phyloP scores from a whole-genome alignment of 768 basidiomycete species.

The Amanita rubescens region DNA sequence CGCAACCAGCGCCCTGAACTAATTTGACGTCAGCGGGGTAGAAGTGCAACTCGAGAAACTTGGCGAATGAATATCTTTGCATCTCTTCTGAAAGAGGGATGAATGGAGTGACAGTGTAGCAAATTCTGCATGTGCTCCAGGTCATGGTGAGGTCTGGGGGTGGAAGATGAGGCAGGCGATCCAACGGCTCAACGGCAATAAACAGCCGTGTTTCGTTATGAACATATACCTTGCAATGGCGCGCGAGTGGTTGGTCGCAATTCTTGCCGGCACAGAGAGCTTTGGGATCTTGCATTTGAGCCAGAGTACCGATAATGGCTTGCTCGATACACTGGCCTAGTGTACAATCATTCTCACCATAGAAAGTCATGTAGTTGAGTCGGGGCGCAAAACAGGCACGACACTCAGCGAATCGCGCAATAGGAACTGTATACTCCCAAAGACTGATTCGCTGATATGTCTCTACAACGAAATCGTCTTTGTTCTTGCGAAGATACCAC shows the following conservation, averaged over 20 bases:
- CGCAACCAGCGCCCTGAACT: constrained; percentile 83
- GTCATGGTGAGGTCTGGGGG: constrained; percentile 79
- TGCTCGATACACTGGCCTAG: constrained; percentile 91
- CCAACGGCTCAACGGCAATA: constrained; percentile 86
- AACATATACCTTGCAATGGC: constrained; percentile 86
- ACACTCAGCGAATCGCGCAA: constrained; percentile 55
- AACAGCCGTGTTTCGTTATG: constrained; percentile 81
- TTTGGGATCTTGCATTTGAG: constrained; percentile 64
- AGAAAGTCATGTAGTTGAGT: constrained; percentile 75
- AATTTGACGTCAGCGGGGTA: constrained; percentile 84
- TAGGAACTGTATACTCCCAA: constrained; percentile 74
- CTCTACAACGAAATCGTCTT: constrained; percentile 82
- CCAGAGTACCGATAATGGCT: constrained; percentile 58
- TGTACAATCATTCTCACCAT: constrained; percentile 88
- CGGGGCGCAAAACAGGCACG: constrained; percentile 74
- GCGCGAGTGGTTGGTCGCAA: constrained; percentile 72
- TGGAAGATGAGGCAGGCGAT: constrained; percentile 44
- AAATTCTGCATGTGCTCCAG: constrained; percentile 83
- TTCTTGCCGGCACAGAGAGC: constrained; percentile 77
- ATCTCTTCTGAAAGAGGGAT: constrained; percentile 88
- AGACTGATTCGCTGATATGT: constrained; percentile 88
- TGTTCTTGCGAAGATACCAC: constrained; percentile 86
- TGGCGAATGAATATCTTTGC: constrained; percentile 90
- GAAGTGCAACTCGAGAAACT: constrained; percentile 94
- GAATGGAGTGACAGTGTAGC: constrained; percentile 75